A percentile compares a stretch with the other conserved stretches of the same genome.
Evolutionary conservation across 2,329 filamentous ascomycete species (phyloP).

Genomic region (Pseudocercospora musae): DNA sequence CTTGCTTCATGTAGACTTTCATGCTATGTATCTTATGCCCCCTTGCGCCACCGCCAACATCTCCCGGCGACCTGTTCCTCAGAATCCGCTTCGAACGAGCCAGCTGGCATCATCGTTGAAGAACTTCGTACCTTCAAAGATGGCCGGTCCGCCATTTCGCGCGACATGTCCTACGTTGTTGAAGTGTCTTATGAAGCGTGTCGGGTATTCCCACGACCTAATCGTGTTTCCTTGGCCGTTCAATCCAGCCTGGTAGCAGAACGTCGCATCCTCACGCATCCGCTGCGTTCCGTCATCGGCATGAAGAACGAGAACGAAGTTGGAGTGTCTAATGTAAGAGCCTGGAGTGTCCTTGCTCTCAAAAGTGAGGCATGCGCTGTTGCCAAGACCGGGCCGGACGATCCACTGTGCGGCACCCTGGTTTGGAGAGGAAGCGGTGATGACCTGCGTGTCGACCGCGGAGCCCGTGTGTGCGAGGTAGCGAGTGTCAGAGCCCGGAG

Average conservation of each 20-base stretch:
- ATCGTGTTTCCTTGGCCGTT: constrained; percentile 53
- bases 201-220: constrained; percentile 59
- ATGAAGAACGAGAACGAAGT: constrained; percentile 51
- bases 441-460: constrained; percentile 54
- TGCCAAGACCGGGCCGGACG: constrained; percentile 54
- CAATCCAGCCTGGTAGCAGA: constrained; percentile 55
- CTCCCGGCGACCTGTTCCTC: constrained; percentile 27
- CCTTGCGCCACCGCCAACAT: not conserved
- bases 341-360: constrained; percentile 58
- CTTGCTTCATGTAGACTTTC: no score
- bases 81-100: constrained; percentile 46
- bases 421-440: constrained; percentile 52
- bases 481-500: constrained; percentile 51
- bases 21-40: not conserved
- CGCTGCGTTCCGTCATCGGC: constrained; percentile 55
- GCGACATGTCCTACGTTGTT: constrained; percentile 47
- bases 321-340: constrained; percentile 56
- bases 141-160: constrained; percentile 56
- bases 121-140: constrained; percentile 48
- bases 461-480: constrained; percentile 55
- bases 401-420: constrained; percentile 55
- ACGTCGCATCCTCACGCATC: constrained; percentile 61
- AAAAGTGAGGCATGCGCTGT: constrained; percentile 58
- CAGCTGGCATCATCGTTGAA: constrained; percentile 58
- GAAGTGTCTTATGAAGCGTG: constrained; percentile 57